Percentiles rank a stretch among this genome's conserved stretches.
phyloP scores from a whole-genome alignment of 805 yeast genomes.

The Yamadazyma tumulicola region DNA sequence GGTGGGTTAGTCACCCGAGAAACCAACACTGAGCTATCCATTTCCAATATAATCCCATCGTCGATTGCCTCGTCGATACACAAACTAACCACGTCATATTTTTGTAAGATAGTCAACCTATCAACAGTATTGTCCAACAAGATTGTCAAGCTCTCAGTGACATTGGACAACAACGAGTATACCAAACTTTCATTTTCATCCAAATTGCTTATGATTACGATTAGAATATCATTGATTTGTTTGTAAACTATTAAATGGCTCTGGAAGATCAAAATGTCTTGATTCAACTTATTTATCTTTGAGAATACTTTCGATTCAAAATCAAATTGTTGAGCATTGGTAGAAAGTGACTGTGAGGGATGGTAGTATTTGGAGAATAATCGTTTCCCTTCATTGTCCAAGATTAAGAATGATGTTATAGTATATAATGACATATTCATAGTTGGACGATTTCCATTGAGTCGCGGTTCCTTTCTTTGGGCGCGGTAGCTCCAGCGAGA shows the following conservation, averaged over 20 bases:
- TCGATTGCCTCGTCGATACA: slow-evolving; percentile 91
- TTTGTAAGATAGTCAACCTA: slow-evolving; percentile 70
- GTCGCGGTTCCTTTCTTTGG: too few relatives aligned
- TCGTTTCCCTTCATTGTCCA: slow-evolving; percentile 79
- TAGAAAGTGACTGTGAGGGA: slow-evolving; percentile 18
- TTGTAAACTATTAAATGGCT: slow-evolving; percentile 81
- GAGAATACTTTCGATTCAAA: slow-evolving; percentile 71
- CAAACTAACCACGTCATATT: slow-evolving; percentile 80
- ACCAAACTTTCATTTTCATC: slow-evolving; percentile 85
- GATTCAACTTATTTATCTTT: slow-evolving; percentile 77
- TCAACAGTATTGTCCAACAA: slow-evolving; percentile 71
- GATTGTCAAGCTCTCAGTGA: slow-evolving; percentile 78
- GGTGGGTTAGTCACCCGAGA: slow-evolving; percentile 91
- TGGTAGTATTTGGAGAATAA: slow-evolving; percentile 81
- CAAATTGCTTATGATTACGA: slow-evolving; percentile 68
- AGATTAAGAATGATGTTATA: slow-evolving; percentile 72
- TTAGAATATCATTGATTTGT: slow-evolving; percentile 70
- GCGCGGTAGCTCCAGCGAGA: too few relatives aligned
- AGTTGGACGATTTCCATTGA: too few relatives aligned
- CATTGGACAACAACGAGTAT: slow-evolving; percentile 69
- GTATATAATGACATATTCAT: slow-evolving; percentile 69
- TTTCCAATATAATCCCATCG: slow-evolving; percentile 88
- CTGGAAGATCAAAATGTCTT: slow-evolving; percentile 78
- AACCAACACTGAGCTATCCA: slow-evolving; percentile 82
- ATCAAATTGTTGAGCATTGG: slow-evolving; percentile 57